phyloP scores from a whole-genome alignment of 2,329 filamentous ascomycete species.

The Chalaropsis thielavioides region DNA sequence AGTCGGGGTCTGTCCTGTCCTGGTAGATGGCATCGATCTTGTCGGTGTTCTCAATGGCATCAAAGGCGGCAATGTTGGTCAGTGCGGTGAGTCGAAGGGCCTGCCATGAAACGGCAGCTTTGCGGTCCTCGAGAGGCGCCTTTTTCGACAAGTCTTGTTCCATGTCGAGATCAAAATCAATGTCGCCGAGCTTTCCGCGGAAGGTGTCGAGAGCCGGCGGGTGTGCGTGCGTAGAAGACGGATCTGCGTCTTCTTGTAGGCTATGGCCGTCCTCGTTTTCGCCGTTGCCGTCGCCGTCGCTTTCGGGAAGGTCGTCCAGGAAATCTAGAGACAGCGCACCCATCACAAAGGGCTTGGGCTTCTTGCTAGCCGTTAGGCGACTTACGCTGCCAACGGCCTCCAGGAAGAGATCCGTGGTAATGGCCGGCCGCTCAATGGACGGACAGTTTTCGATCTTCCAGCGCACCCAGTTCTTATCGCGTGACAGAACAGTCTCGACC shows the following conservation, averaged over 20 bases:
- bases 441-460: conserved; percentile 96
- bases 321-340: conserved; percentile 67
- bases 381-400: conserved; percentile 52
- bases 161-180: conserved; percentile 78
- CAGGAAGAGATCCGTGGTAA: conserved; percentile 54
- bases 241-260: neutral
- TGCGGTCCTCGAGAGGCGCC: conserved; percentile 46
- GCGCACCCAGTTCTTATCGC: conserved; percentile 97
- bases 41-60: conserved; percentile 73
- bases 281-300: conserved; percentile 31
- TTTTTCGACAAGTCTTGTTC: conserved; percentile 49
- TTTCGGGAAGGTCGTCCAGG: conserved; percentile 39
- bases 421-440: conserved; percentile 61
- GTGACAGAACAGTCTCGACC: conserved; percentile 86
- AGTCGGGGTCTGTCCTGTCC: conserved; percentile 20
- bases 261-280: neutral
- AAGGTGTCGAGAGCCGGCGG: conserved; percentile 31
- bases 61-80: conserved; percentile 61
- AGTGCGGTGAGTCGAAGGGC: conserved; percentile 67
- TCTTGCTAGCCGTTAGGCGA: conserved; percentile 55
- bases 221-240: neutral
- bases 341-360: conserved; percentile 52
- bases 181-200: conserved; percentile 56
- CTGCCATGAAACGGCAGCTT: conserved; percentile 82
- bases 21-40: conserved; percentile 48